Evolutionary conservation across 2,329 filamentous ascomycete species (phyloP).

Genomic region (Alternaria arbusti): DNA sequence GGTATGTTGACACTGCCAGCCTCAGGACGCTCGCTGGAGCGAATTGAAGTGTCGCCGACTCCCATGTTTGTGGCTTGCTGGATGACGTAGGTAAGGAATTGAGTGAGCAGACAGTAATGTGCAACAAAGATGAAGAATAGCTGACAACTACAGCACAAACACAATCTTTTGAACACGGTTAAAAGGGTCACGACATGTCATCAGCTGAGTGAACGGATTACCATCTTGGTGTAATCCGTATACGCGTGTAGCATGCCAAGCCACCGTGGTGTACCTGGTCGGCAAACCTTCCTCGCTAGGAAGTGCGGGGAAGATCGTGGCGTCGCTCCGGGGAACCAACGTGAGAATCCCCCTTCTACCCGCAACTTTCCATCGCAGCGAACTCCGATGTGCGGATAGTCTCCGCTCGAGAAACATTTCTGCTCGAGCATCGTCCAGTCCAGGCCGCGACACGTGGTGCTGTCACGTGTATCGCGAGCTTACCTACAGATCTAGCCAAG

Average conservation of each 20-base stretch:
- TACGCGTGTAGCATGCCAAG: constrained; percentile 1
- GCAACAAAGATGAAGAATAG: not conserved
- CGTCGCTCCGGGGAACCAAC: constrained; percentile 8
- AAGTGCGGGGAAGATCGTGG: constrained; percentile 13
- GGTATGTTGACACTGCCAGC: constrained; percentile 64
- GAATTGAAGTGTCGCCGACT: constrained; percentile 27
- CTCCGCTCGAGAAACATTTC: not conserved
- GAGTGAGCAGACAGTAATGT: not conserved
- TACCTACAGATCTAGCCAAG: not conserved
- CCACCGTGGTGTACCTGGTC: not conserved
- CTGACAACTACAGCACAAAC: not conserved
- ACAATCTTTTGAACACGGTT: not conserved
- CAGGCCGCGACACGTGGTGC: not conserved
- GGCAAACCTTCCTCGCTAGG: constrained; percentile 17
- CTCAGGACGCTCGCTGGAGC: constrained; percentile 54
- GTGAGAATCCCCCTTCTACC: not conserved
- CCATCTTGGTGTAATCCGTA: constrained; percentile 7
- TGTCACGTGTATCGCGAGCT: not conserved
- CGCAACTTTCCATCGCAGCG: constrained; percentile 4
- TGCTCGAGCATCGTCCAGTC: not conserved
- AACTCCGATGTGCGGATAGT: not conserved
- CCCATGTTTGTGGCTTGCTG: constrained; percentile 23
- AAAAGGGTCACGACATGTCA: not conserved
- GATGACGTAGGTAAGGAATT: not conserved
- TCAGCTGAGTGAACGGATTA: constrained; percentile 1